These are phyloP conservation scores for Dryas octopetala DNA, from an alignment of 306 rosid genomes.

Conservation along the genomic window DNA sequence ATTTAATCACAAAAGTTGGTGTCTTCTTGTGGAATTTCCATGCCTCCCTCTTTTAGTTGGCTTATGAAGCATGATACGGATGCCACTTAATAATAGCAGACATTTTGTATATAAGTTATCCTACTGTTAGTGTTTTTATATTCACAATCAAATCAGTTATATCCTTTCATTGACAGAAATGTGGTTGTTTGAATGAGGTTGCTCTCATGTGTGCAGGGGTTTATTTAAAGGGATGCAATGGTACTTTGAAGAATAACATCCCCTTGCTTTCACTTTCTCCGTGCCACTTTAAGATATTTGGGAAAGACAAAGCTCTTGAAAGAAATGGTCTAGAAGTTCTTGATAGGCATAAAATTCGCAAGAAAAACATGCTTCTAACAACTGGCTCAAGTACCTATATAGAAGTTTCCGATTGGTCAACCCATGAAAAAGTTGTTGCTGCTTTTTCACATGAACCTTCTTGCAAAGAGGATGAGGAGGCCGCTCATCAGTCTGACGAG, in stretches of 20 bases:
- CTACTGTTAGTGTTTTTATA: neutral
- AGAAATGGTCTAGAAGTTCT: constrained; percentile 57
- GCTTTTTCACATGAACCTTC: constrained; percentile 51
- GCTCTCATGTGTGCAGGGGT: constrained; percentile 65
- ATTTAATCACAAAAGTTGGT: neutral
- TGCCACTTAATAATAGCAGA: neutral
- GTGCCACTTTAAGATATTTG: constrained; percentile 58
- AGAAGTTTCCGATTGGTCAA: constrained; percentile 56
- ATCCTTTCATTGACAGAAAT: constrained; percentile 11
- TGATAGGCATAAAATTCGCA: constrained; percentile 35
- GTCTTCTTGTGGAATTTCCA: neutral
- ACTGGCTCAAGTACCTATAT: constrained; percentile 43
- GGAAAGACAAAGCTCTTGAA: constrained; percentile 46
- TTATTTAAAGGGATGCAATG: constrained; percentile 55
- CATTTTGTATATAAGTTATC: neutral
- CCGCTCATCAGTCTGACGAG: constrained; percentile 40
- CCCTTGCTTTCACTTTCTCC: constrained; percentile 68
- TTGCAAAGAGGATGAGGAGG: constrained; percentile 46
- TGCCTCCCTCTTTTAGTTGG: neutral
- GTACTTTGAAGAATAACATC: constrained; percentile 45
- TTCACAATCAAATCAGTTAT: neutral
- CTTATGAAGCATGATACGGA: too few species aligned
- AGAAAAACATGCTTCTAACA: constrained; percentile 41
- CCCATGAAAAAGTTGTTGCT: constrained; percentile 50
- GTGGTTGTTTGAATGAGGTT: constrained; percentile 23